Percentiles rank a stretch among this genome's conserved stretches.
Conservation (phyloP, 352 stramenopile species). For the Phytophthora palmivora region DNA sequence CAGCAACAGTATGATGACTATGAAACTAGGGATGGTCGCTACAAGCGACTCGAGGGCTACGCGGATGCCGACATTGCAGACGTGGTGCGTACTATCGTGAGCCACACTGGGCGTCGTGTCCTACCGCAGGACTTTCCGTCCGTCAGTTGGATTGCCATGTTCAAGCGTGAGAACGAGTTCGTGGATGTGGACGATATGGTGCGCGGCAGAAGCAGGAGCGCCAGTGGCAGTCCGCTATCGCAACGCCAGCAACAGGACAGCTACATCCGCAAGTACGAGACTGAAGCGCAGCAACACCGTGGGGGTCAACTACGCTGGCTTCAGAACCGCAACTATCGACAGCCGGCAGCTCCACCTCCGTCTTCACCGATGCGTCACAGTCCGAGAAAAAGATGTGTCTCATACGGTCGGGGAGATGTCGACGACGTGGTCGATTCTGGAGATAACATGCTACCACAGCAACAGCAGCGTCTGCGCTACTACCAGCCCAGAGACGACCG, state of each 20-base stretch:
- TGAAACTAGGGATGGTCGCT: slow-evolving; percentile 23
- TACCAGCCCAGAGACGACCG: slow-evolving; percentile 21
- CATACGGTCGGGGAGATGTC: slow-evolving; percentile 29
- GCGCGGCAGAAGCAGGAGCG: slow-evolving; percentile 12
- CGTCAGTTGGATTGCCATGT: slow-evolving; percentile 54
- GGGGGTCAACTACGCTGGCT: slow-evolving; percentile 20
- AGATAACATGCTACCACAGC: slow-evolving; percentile 1
- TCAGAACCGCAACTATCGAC: slow-evolving; percentile 31
- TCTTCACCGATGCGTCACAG: slow-evolving; percentile 14
- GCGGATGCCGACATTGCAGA: slow-evolving; percentile 60
- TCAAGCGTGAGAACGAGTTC: slow-evolving; percentile 66
- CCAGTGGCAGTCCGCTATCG: slow-evolving; percentile 6
- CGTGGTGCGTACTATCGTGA: slow-evolving; percentile 65
- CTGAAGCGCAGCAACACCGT: slow-evolving; percentile 23
- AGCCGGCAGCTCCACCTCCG: slow-evolving; percentile 23
- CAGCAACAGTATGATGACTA: slow-evolving; percentile 43
- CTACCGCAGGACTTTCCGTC: slow-evolving; percentile 59
- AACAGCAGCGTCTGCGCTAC: slow-evolving; percentile 17
- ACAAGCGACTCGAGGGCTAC: slow-evolving; percentile 42
- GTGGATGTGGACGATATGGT: slow-evolving; percentile 27
- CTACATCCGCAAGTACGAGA: slow-evolving; percentile 24
- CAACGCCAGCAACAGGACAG: slow-evolving; percentile 21
- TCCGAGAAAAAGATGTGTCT: slow-evolving; percentile 3
- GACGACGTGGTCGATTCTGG: background rate
- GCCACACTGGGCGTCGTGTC: slow-evolving; percentile 43